Percentiles rank a stretch among this genome's conserved stretches.
Evolutionary conservation across 2,329 filamentous ascomycete genomes (phyloP).

Genomic region (Penicillium sp.): DNA sequence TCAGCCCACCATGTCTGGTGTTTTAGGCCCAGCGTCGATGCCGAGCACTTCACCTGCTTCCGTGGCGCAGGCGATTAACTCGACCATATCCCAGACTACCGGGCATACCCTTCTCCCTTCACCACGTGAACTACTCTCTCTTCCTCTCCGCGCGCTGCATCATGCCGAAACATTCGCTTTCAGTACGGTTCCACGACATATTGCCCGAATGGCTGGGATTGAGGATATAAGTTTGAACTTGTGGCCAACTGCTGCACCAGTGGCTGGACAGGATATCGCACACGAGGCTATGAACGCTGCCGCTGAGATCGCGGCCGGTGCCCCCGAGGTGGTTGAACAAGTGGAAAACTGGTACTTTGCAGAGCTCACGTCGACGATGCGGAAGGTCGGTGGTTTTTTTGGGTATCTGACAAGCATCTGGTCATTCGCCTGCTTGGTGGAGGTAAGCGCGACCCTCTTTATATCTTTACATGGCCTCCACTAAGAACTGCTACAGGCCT

Average conservation of each 20-base stretch:
- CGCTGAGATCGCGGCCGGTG: slow-evolving; percentile 34
- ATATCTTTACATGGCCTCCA: background rate
- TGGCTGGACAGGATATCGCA: slow-evolving; percentile 20
- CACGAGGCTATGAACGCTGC: slow-evolving; percentile 45
- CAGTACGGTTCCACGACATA: slow-evolving; percentile 33
- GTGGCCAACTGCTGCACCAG: slow-evolving; percentile 18
- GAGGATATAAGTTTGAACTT: slow-evolving; percentile 26
- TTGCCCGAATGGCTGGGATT: slow-evolving; percentile 31
- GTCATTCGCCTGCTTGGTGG: slow-evolving; percentile 83
- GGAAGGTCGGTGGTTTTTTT: slow-evolving; percentile 81
- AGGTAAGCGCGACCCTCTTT: slow-evolving; percentile 49
- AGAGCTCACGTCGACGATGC: slow-evolving; percentile 53
- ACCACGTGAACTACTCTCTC: slow-evolving; percentile 33
- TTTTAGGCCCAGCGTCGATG: slow-evolving; percentile 17
- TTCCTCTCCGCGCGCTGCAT: slow-evolving; percentile 39
- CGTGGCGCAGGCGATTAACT: slow-evolving; percentile 20
- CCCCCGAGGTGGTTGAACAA: slow-evolving; percentile 33
- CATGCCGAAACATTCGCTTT: slow-evolving; percentile 38
- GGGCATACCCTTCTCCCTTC: slow-evolving; percentile 24
- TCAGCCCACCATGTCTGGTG: slow-evolving; percentile 26
- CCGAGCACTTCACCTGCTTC: slow-evolving; percentile 23
- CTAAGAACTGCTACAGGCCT: slow-evolving; percentile 52
- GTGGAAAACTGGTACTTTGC: slow-evolving; percentile 38
- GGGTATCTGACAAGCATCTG: slow-evolving; percentile 89
- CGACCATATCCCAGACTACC: slow-evolving; percentile 19